Percentiles rank a stretch among this genome's conserved stretches.
Conservation (phyloP, 2,329 filamentous ascomycete genomes). For the Dothideomycetes sp. region DNA sequence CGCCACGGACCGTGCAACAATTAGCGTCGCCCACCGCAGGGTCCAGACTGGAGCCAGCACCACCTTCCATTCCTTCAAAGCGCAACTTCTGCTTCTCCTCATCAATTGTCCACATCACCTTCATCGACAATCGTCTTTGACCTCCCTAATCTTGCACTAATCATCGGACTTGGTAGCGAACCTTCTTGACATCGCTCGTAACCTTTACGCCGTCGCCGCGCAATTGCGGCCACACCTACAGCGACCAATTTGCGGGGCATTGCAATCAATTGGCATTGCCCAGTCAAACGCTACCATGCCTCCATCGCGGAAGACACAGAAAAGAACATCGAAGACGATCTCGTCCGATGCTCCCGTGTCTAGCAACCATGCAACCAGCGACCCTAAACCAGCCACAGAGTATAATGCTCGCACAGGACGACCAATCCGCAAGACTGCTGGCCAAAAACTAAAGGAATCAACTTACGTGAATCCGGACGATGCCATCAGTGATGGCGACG, state of each 20-base stretch:
- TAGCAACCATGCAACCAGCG: neutral
- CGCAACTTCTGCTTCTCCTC: neutral
- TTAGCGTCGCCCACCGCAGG: neutral
- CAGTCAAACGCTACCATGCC: slow-evolving; percentile 1
- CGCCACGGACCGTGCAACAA: neutral
- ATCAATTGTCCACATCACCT: slow-evolving; percentile 4
- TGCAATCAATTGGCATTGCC: no score
- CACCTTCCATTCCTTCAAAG: neutral
- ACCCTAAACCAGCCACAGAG: slow-evolving; percentile 1
- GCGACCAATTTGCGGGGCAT: no score
- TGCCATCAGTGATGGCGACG: slow-evolving; percentile 23
- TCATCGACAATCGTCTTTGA: neutral
- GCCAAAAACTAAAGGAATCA: slow-evolving; percentile 20
- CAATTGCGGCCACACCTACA: no score
- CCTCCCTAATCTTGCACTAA: no score
- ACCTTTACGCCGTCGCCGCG: no score
- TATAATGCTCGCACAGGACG: slow-evolving; percentile 31
- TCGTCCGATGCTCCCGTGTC: neutral
- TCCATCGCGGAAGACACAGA: slow-evolving; percentile 12
- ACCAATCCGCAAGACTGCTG: slow-evolving; percentile 31
- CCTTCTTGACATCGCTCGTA: no score
- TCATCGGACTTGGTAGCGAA: no score
- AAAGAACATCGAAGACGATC: neutral
- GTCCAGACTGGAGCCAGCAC: neutral
- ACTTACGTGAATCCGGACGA: slow-evolving; percentile 30